Base-by-base conservation (phyloP, 2,329 filamentous ascomycete genomes). In the Xylariaceae sp. region DNA sequence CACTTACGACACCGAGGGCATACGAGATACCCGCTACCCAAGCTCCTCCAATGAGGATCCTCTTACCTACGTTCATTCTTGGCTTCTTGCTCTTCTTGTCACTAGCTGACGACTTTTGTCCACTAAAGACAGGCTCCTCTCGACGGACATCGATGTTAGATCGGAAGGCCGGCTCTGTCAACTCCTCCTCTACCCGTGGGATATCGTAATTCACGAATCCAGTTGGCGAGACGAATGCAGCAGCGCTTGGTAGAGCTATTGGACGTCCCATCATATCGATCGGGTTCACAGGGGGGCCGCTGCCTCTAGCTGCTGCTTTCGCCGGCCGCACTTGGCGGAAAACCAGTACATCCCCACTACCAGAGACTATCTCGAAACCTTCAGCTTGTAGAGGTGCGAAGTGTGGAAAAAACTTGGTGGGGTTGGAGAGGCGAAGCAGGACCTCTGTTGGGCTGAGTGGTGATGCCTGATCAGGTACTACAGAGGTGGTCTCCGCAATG, bases 281-380 rank as follows among this genome's bases (percentile, higher is more conserved):
- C 0, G 87, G 85, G 64, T 88, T 88, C 62, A 85, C 69, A 12
- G 66, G 62, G 23, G 56, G 16, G 26, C 60, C 66, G 8, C 55
- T 55, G 6, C 58, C 45, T 45, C 54, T 54, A 16, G n/a, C 16
- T n/a, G 33, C 53, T 46, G 44, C 8, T 24, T 58, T 67, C 14
- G 58, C 37, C 2, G 66, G 62, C 7, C 78, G 76, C 3, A 84
- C 79, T 71, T 88, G 87, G 61, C 85, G 85, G 67, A 90, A 88
- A 3, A 91, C 80, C 23, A 91, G 77, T 4, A 89, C 77, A 61
- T 90, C 81, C 5, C 81, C 82, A 44, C 78, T 78, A 1, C 86
- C 87, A 2, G 87, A 85, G 1, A 87, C 80, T 34, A 90, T 85
- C 64, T 89, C 87, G 60, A 86, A 91, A 0, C 87, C 88, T 53